These are phyloP conservation scores for Calycina marina DNA, from an alignment of 2,329 filamentous ascomycete species.

Conservation along the genomic window DNA sequence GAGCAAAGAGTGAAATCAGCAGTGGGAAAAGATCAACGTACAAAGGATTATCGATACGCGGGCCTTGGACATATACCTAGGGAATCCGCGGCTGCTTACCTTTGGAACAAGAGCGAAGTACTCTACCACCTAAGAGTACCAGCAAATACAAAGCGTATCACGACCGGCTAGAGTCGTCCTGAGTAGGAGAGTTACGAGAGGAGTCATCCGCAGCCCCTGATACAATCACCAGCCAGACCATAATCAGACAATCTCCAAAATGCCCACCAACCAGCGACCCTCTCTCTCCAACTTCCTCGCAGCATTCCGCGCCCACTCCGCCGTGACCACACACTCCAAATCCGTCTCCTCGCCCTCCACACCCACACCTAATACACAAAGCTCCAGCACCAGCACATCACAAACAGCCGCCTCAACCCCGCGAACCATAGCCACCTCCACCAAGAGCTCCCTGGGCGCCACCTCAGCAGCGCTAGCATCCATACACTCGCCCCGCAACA, in stretches of 20 bases:
- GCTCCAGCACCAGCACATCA: conserved; percentile 4
- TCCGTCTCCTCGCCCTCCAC: conserved; percentile 9
- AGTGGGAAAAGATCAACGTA: too few relatives aligned
- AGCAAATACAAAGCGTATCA: too few relatives aligned
- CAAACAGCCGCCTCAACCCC: conserved; percentile 17
- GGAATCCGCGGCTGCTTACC: too few relatives aligned
- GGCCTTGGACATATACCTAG: too few relatives aligned
- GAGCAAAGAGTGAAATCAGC: too few relatives aligned
- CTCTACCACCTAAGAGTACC: too few relatives aligned
- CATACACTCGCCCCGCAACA: conserved; percentile 18
- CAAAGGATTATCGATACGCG: too few relatives aligned
- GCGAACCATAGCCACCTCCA: conserved; percentile 17
- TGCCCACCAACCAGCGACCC: background rate
- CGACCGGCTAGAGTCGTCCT: too few relatives aligned
- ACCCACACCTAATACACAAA: conserved; percentile 2
- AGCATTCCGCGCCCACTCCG: conserved; percentile 1
- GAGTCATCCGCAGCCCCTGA: too few relatives aligned
- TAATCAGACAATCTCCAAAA: background rate
- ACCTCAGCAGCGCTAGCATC: conserved; percentile 17
- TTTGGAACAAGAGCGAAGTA: too few relatives aligned
- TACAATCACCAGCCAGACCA: too few relatives aligned
- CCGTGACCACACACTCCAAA: background rate
- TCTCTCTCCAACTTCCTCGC: conserved; percentile 1
- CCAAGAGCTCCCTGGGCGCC: conserved; percentile 11
- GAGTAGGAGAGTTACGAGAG: too few relatives aligned